Conservation (phyloP, 805 yeast species). For the Candida fluviatilis region DNA sequence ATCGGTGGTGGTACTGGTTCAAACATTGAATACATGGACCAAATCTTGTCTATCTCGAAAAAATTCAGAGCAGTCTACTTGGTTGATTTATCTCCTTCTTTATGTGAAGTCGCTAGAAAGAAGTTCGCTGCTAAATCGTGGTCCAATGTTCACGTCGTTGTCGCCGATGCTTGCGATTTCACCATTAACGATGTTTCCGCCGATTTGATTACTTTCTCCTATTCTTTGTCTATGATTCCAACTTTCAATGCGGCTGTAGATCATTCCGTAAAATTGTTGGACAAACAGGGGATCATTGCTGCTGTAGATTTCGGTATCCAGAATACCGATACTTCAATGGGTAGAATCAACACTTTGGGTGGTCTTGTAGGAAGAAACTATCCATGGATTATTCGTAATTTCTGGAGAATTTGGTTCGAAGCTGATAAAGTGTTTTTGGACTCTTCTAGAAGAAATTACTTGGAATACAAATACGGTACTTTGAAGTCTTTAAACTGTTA, state of each 20-base stretch:
- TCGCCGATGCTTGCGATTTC: constrained; percentile 76
- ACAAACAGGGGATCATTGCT: constrained; percentile 58
- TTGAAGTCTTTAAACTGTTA: constrained; percentile 66
- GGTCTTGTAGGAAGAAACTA: constrained; percentile 68
- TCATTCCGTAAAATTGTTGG: constrained; percentile 50
- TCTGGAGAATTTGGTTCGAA: constrained; percentile 88
- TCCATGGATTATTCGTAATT: constrained; percentile 73
- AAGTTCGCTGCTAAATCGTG: constrained; percentile 43
- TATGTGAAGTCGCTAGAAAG: constrained; percentile 65
- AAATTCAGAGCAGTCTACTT: constrained; percentile 64
- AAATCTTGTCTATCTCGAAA: constrained; percentile 40
- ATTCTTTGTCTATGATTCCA: constrained; percentile 83
- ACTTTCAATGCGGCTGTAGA: constrained; percentile 76
- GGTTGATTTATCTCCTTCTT: constrained; percentile 73
- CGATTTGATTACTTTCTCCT: constrained; percentile 75
- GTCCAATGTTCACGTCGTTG: constrained; percentile 62
- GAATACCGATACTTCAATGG: constrained; percentile 56
- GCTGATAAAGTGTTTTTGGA: constrained; percentile 77
- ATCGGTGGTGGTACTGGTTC: constrained; percentile 88
- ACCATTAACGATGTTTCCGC: constrained; percentile 44
- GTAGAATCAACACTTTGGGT: constrained; percentile 71
- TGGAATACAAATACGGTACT: constrained; percentile 81
- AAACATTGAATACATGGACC: constrained; percentile 74
- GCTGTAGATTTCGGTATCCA: constrained; percentile 83
- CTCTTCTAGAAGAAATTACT: constrained; percentile 75